Evolutionary conservation across 345 rosid species (phyloP), one percentile per base, ranked within the genome.

Genomic region (Chamaenerion angustifolium): DNA sequence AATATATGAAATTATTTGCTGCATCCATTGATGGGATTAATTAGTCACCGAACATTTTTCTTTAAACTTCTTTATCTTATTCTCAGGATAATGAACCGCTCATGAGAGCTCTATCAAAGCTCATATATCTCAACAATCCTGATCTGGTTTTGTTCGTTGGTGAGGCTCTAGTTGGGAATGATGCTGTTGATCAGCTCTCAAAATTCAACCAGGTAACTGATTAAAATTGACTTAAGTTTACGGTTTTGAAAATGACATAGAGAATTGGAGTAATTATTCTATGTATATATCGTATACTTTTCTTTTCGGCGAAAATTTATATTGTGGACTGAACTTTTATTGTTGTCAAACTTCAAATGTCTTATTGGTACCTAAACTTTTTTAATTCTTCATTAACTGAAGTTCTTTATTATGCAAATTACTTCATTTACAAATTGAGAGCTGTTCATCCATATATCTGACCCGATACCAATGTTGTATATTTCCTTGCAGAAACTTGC

Each of bases 101-200:
- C 64, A 92, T 88, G 96, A 82, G 99, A 71, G 99, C 99, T 25
- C 94, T 92, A 21, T 82, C 99, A 10, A 88, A 92, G 73, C 86
- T 92, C 55, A 69, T 92, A 37, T 56, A 82, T 73, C 85, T 82
- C 56, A 93, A 87, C 74, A 75, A 54, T 31, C 96, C 99, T 0
- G 94, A 93, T 72, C 71, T 93, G 63, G 94, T 93, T 64, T 69
- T 93, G 75, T 93, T 88, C 68, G 99, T 93, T 42, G 96, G 99
- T 62, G 99, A 93, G 77, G 96, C 99, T 41, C 74, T 93, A 51
- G 99, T 88, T 64, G 99, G 99, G 46, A 88, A 93, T 64, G 96
- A 93, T 68, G 99, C 88, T 45, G 96, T 88, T 43, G 96, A 93
- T 66, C 99, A 88, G 56, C 76, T 93, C 43, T 80, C 94, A 12